Evolutionary conservation across 2,329 filamentous ascomycete species (phyloP).

Genomic region (Septoria linicola): DNA sequence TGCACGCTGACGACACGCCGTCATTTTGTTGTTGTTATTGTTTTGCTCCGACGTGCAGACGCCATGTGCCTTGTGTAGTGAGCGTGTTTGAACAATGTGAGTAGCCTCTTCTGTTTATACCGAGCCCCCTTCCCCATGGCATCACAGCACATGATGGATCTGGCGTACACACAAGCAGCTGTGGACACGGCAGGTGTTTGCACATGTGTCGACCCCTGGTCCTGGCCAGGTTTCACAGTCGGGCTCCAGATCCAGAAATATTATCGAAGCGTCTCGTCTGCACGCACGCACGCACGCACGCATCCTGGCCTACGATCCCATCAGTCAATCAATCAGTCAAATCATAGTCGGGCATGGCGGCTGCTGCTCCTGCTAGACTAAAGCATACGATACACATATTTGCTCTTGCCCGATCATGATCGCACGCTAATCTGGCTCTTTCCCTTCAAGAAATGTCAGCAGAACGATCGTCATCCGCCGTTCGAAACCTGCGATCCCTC

Average conservation of each 20-base stretch:
- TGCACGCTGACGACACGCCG: slow-evolving; percentile 1
- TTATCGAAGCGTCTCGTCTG: neutral
- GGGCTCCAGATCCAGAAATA: slow-evolving; percentile 3
- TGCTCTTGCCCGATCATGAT: slow-evolving; percentile 2
- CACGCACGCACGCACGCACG: neutral
- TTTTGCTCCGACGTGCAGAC: neutral
- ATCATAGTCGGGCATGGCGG: too few relatives aligned
- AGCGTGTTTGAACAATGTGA: neutral
- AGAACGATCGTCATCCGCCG: slow-evolving; percentile 42
- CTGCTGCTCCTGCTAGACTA: too few relatives aligned
- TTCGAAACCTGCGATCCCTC: slow-evolving; percentile 51
- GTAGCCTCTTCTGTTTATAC: neutral
- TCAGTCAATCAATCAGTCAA: slow-evolving; percentile 1
- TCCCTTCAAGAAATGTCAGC: slow-evolving; percentile 47
- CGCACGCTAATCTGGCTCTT: slow-evolving; percentile 15
- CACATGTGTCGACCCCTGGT: too few relatives aligned
- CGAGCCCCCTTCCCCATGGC: neutral
- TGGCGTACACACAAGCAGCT: too few relatives aligned
- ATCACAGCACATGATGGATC: too few relatives aligned
- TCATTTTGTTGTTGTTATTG: neutral
- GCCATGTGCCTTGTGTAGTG: neutral
- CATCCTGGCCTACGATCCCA: slow-evolving; percentile 8
- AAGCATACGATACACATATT: too few relatives aligned
- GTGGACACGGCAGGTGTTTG: too few relatives aligned
- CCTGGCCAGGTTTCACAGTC: slow-evolving; percentile 1